Evolutionary conservation across 2,329 filamentous ascomycete genomes (phyloP).

Genomic region (Scopulariopsis brevicaulis): DNA sequence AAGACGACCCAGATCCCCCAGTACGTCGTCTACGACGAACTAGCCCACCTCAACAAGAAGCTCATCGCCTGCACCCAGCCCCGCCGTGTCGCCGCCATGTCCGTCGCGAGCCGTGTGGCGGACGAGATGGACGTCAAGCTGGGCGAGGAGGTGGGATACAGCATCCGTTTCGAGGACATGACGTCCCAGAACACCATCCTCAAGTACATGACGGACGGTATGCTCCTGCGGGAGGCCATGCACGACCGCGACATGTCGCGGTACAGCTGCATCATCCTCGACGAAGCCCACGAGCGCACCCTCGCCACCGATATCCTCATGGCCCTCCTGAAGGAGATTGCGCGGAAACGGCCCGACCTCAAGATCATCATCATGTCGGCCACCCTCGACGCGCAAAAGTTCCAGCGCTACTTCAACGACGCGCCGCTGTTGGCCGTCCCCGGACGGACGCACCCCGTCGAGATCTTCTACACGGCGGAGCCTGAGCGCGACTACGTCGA

Average conservation of each 20-base stretch:
- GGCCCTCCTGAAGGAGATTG: slow-evolving; percentile 87
- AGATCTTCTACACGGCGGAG: slow-evolving; percentile 97
- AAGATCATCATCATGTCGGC: slow-evolving; percentile 99
- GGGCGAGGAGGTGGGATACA: slow-evolving; percentile 94
- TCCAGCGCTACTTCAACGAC: slow-evolving; percentile 93
- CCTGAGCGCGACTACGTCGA: slow-evolving; percentile 96
- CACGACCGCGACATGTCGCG: slow-evolving; percentile 84
- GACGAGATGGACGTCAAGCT: slow-evolving; percentile 91
- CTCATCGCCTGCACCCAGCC: slow-evolving; percentile 96
- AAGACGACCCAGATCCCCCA: slow-evolving; percentile 99
- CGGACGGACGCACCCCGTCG: slow-evolving; percentile 88
- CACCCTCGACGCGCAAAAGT: slow-evolving; percentile 94
- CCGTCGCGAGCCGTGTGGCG: slow-evolving; percentile 93
- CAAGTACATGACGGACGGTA: slow-evolving; percentile 99
- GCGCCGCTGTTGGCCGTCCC: slow-evolving; percentile 89
- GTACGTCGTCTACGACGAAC: slow-evolving; percentile 94
- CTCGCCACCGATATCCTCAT: slow-evolving; percentile 96
- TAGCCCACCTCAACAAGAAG: slow-evolving; percentile 76
- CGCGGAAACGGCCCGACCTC: slow-evolving; percentile 69
- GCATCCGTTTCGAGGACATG: slow-evolving; percentile 95
- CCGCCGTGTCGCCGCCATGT: slow-evolving; percentile 96
- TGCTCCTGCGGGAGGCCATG: slow-evolving; percentile 93
- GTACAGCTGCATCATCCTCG: slow-evolving; percentile 96
- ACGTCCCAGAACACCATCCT: slow-evolving; percentile 81
- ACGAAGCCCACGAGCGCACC: slow-evolving; percentile 96